Evolutionary conservation across 2,329 filamentous ascomycete species (phyloP), one percentile per base, ranked within the genome.

Genomic region (Raffaelea ambrosiae): DNA sequence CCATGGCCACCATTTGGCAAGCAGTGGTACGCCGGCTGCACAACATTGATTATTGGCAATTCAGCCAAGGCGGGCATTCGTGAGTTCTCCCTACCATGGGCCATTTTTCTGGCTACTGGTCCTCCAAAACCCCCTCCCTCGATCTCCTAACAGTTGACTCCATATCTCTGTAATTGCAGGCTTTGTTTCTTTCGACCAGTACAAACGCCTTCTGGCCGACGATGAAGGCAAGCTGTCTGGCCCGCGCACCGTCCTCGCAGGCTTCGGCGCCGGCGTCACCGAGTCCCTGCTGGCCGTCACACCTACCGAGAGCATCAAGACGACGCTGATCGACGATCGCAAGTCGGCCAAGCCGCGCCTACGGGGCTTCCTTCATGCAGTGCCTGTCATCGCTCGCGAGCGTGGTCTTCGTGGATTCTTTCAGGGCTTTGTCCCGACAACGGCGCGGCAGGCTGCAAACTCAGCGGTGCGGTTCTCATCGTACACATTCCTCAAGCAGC

Each of bases 11-110:
- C 88, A 11, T 97, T 97, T 61, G 93, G 93, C 43, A 74, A 70
- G 58, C 88, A 95, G 66, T 98, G 93, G 93, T 98, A 98, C 66
- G 91, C 93, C 13, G 93, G 93, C 35, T 98, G 93, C 71, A 97
- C 93, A 42, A 97, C 93, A 23, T 70, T 96, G 63, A 95, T 98
- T 51, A 88, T 97, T 57, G 93, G 93, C 52, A 98, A 98, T 69
- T 94, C 89, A 46, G 76, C 93, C 63, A 98, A 98, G 72, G 93
- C 93, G 35, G 93, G 89, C 51, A 94, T 97, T 54, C 84, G 89
- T 90, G 16, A 41, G 47, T 48, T 13, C n/a, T n/a, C n/a, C n/a
- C n/a, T n/a, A n/a, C n/a, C n/a, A n/a, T n/a, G n/a, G n/a, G n/a
- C n/a, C n/a, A n/a, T n/a, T n/a, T n/a, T n/a, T n/a, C n/a, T n/a